These are phyloP conservation scores for Staphylotrichum longicolle DNA, from an alignment of 495 filamentous ascomycete genomes.

Conservation along the genomic window DNA sequence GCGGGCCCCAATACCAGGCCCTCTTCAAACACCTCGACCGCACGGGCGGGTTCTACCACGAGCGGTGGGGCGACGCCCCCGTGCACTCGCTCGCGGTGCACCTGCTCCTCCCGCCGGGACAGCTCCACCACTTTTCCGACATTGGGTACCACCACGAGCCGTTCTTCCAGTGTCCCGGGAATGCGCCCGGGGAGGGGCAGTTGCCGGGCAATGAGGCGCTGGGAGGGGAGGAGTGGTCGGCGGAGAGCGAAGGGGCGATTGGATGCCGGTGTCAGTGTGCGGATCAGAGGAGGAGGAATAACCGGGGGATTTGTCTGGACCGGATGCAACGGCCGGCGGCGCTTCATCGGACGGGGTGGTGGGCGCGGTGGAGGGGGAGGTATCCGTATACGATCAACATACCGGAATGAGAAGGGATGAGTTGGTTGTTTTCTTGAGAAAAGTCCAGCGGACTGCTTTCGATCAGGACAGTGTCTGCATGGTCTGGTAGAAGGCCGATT, in stretches of 20 bases:
- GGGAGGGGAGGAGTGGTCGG: conserved; percentile 30
- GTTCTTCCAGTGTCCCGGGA: conserved; percentile 48
- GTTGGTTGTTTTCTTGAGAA: no score
- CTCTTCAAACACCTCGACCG: conserved; percentile 49
- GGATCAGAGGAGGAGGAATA: conserved; percentile 13
- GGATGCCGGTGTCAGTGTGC: conserved; percentile 47
- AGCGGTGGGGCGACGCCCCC: conserved; percentile 58
- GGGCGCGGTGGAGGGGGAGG: neutral
- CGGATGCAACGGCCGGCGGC: conserved; percentile 13
- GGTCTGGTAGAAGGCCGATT: no score
- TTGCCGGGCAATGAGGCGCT: conserved; percentile 35
- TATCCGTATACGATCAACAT: conserved; percentile 14
- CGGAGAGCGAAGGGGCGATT: conserved; percentile 40
- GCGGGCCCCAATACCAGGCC: conserved; percentile 46
- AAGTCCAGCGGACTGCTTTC: no score
- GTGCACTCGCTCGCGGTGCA: conserved; percentile 52
- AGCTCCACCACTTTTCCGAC: conserved; percentile 54
- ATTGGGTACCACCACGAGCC: conserved; percentile 53
- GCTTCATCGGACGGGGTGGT: neutral
- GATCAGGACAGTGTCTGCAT: no score
- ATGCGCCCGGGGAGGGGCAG: conserved; percentile 41
- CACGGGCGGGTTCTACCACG: conserved; percentile 53
- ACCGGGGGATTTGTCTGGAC: conserved; percentile 3
- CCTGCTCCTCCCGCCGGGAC: conserved; percentile 48
- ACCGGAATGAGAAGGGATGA: neutral